Percentiles rank a stretch among this genome's conserved stretches.
These are phyloP conservation scores for Iris macrosiphon DNA, from an alignment of 106 monocot species.

Conservation along the genomic window DNA sequence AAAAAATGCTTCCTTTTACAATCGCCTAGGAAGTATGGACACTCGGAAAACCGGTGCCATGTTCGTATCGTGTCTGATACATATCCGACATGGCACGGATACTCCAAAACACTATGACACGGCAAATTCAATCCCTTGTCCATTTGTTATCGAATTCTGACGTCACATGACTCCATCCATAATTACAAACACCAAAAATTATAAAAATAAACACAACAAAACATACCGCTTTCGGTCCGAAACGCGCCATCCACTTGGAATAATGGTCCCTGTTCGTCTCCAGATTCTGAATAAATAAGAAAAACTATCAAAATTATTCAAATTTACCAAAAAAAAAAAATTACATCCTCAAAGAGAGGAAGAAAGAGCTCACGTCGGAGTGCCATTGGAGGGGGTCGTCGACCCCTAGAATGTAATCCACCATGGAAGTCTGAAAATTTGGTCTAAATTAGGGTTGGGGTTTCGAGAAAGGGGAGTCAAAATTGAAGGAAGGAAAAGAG, in stretches of 20 bases:
- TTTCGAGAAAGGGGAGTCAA: background rate
- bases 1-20: no score
- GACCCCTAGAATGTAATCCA: conserved; percentile 94
- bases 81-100: background rate
- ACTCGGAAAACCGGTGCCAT: no score
- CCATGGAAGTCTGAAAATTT: conserved; percentile 50
- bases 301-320: background rate
- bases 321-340: background rate
- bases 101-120: background rate
- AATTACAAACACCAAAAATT: conserved; percentile 3
- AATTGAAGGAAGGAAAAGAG: background rate
- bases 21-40: no score
- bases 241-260: conserved; percentile 61
- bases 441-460: background rate
- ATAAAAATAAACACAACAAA: background rate
- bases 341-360: background rate
- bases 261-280: conserved; percentile 77
- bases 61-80: no score
- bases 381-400: conserved; percentile 80
- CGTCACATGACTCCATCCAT: background rate
- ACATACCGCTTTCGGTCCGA: conserved; percentile 68
- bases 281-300: conserved; percentile 45
- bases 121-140: no score
- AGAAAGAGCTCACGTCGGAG: conserved; percentile 31
- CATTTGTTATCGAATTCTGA: no score